Evolutionary conservation across 1,284 basidiomycete species (phyloP).

Genomic region (Takashimella koratensis): DNA sequence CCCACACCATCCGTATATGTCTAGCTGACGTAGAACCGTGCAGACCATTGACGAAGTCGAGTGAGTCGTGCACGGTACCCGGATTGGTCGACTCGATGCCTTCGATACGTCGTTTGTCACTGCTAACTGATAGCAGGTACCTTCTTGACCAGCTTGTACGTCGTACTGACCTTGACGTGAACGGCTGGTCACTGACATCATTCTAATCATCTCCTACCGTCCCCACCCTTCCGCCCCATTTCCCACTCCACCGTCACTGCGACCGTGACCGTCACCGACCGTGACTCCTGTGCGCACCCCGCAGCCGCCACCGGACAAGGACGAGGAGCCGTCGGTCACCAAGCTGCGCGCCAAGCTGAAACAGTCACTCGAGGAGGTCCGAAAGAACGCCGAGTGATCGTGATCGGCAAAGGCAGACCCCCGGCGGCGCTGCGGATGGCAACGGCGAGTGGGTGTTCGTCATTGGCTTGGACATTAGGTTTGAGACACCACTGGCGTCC

Average conservation of each 20-base stretch:
- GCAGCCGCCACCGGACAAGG: constrained; percentile 39
- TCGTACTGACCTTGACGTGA: not conserved
- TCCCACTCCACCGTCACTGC: too few relatives aligned
- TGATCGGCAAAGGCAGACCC: too few relatives aligned
- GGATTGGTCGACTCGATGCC: too few relatives aligned
- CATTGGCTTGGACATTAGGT: too few relatives aligned
- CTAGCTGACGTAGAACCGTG: too few relatives aligned
- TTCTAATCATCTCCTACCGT: not conserved
- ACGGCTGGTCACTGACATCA: constrained; percentile 1
- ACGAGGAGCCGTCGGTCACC: constrained; percentile 35
- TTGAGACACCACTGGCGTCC: too few relatives aligned
- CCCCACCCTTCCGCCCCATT: too few relatives aligned
- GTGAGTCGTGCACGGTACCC: constrained; percentile 8
- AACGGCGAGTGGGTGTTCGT: too few relatives aligned
- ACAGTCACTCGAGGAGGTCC: constrained; percentile 33
- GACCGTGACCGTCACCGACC: too few relatives aligned
- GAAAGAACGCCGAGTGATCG: constrained; percentile 34
- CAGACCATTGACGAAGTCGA: constrained; percentile 20
- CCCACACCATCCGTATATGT: not conserved
- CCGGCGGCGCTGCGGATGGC: too few relatives aligned
- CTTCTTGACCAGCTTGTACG: constrained; percentile 44
- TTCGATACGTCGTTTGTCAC: not conserved
- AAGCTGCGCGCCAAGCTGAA: constrained; percentile 37
- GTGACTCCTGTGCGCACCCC: too few relatives aligned
- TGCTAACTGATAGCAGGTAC: constrained; percentile 20